A percentile compares a stretch with the other conserved stretches of the same genome.
phyloP scores from a whole-genome alignment of 768 basidiomycete genomes.

The Leucocoprinus birnbaumii region DNA sequence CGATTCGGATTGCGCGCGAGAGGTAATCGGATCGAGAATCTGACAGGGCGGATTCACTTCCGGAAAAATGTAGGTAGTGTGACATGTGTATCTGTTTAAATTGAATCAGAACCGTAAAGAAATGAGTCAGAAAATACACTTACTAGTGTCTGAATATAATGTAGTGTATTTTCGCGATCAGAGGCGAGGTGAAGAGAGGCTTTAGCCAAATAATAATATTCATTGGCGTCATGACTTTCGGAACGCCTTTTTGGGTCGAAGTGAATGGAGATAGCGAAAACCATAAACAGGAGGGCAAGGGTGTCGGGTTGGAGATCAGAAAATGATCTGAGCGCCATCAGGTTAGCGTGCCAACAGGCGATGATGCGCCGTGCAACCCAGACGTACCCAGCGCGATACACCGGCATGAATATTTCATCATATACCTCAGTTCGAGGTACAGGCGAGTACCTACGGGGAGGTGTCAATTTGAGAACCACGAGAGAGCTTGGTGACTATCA shows the following conservation, averaged over 20 bases:
- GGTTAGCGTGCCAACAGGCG: not conserved
- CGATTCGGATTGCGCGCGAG: conserved; percentile 58
- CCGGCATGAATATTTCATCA: conserved; percentile 48
- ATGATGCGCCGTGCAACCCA: not conserved
- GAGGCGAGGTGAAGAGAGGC: conserved; percentile 47
- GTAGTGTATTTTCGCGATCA: conserved; percentile 46
- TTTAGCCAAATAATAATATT: conserved; percentile 60
- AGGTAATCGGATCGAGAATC: conserved; percentile 53
- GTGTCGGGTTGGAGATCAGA: conserved; percentile 17
- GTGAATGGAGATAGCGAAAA: conserved; percentile 65
- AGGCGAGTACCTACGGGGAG: conserved; percentile 44
- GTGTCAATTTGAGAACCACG: not conserved
- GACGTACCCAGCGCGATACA: conserved; percentile 53
- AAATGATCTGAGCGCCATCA: conserved; percentile 1
- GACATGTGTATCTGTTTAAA: conserved; percentile 33
- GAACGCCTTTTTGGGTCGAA: conserved; percentile 50
- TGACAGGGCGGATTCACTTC: conserved; percentile 42
- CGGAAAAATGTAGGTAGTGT: conserved; percentile 56
- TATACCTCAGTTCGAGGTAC: conserved; percentile 52
- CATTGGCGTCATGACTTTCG: conserved; percentile 51
- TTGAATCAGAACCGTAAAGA: not conserved
- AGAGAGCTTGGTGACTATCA: not conserved
- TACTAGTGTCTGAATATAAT: conserved; percentile 55
- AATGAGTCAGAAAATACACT: conserved; percentile 18
- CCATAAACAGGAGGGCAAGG: conserved; percentile 58